These are phyloP conservation scores for Fraxinus albicans DNA, from an alignment of 305 asterid species.

Conservation along the genomic window DNA sequence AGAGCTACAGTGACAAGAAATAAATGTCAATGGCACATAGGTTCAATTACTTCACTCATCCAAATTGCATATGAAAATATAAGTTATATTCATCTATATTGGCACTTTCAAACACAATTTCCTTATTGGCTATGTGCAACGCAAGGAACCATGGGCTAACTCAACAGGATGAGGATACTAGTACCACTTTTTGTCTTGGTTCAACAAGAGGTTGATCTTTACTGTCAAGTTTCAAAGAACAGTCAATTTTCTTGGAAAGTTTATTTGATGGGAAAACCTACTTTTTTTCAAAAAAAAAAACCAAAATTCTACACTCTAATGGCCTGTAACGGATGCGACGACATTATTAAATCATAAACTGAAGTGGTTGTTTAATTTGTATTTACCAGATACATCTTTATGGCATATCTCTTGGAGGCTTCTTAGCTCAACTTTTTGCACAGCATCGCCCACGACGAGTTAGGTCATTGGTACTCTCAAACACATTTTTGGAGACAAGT, in stretches of 20 bases:
- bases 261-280: background rate
- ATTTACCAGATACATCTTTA: conserved; percentile 76
- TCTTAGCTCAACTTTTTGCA: conserved; percentile 96
- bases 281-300: too few relatives aligned
- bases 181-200: background rate
- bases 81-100: background rate
- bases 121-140: background rate
- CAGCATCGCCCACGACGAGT: conserved; percentile 95
- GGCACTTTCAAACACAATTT: background rate
- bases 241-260: background rate
- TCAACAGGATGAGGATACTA: background rate
- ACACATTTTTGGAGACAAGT: conserved; percentile 86
- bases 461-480: conserved; percentile 84
- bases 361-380: conserved; percentile 5
- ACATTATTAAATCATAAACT: conserved; percentile 7
- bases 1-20: background rate
- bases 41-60: background rate
- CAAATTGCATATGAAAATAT: background rate
- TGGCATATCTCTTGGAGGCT: conserved; percentile 96
- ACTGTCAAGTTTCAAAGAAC: conserved; percentile 8
- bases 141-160: background rate
- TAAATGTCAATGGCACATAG: background rate
- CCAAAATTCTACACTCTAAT: background rate
- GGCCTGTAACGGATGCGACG: background rate
- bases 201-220: background rate